Evolutionary conservation across 2,329 filamentous ascomycete genomes (phyloP).

Genomic region (Trichoderma sp.): DNA sequence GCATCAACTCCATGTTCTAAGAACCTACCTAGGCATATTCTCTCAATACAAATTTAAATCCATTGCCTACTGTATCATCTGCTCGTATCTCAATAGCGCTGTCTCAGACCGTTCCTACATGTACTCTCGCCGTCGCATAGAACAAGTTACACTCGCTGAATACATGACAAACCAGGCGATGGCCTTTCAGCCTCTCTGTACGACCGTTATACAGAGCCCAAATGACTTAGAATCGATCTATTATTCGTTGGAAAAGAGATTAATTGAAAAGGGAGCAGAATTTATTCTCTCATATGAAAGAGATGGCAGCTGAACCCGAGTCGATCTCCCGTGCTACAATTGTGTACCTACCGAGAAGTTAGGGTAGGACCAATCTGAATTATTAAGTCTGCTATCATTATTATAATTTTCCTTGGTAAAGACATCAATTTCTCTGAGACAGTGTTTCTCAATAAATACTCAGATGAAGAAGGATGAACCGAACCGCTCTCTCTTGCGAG

Average conservation of each 20-base stretch:
- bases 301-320: neutral
- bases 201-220: neutral
- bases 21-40: too few relatives aligned
- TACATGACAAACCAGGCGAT: neutral
- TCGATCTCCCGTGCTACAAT: neutral
- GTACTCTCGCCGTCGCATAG: neutral
- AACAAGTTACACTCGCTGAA: neutral
- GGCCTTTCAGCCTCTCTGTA: neutral
- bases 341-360: neutral
- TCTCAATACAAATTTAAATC: too few relatives aligned
- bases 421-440: neutral
- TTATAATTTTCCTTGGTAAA: neutral
- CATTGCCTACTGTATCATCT: too few relatives aligned
- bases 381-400: neutral
- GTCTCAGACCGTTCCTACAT: neutral
- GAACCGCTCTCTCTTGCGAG: neutral
- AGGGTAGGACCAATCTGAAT: neutral
- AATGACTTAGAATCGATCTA: neutral
- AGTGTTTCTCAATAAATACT: neutral
- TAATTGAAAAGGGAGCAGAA: neutral
- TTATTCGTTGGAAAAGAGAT: neutral
- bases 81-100: neutral
- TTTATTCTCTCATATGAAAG: neutral
- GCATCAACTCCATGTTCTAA: neutral
- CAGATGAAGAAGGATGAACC: neutral